Evolutionary conservation across 345 rosid species (phyloP), one percentile per base, ranked within the genome.

Genomic region (Geranium brycei): DNA sequence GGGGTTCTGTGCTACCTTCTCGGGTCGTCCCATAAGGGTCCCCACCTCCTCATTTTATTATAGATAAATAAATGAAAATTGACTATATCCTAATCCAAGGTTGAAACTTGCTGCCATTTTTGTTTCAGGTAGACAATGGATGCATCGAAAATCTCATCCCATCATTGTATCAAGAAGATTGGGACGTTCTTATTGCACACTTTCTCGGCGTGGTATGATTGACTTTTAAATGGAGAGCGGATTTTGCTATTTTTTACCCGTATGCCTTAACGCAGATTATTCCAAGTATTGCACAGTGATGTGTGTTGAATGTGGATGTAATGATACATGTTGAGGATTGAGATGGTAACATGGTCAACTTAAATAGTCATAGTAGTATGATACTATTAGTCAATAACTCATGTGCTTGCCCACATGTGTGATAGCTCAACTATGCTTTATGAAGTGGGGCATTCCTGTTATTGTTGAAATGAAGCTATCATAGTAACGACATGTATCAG

Each of bases 171-270:
- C 51, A 86, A 73, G 85, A 88, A 64, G 91, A 92, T 67, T 92
- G 97, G 97, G 96, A 90, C 75, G 97, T 90, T 62, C 95, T 92
- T 19, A 85, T 92, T 74, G 95, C 96, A 0, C 98, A 92, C 82
- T 92, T 89, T 78, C 97, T 92, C 13, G 99, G 99, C 7, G 87
- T 87, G 91, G 99, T 90, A 87, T 76, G 81, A 70, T 31, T 17
- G 28, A 60, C 0, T 57, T 60, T 57, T 14, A 65, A 32, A 23
- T 56, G 57, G 35, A 19, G 57, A 41, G 23, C 23, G 51, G 1
- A 57, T 47, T 6, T 47, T 13, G 13, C 3, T 47, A 47, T 47
- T 15, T 47, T 8, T 47, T 8, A 13, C 15, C 53, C 11, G 53
- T 47, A 47, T 11, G 0, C 3, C 53, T 47, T 47, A 3, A 8